Conservation (phyloP, 257 asterid genomes). For the Nemophila menziesii region DNA sequence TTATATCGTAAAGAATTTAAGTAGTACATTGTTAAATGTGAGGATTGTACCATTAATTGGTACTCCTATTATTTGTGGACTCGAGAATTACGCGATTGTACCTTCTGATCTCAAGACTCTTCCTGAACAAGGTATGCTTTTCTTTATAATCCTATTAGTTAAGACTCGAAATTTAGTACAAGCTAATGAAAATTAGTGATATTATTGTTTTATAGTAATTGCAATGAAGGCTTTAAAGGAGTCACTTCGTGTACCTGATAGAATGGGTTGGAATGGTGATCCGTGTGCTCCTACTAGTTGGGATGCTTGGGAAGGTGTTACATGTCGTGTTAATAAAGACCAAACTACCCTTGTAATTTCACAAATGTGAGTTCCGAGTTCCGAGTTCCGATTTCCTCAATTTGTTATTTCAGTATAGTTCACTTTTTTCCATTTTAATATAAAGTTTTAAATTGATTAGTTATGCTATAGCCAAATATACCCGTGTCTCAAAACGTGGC, state of each 20-base stretch:
- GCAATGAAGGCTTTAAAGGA: slow-evolving; percentile 86
- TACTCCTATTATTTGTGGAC: slow-evolving; percentile 69
- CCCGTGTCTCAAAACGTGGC: too few species aligned
- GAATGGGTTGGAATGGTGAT: slow-evolving; percentile 99
- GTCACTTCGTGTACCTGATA: slow-evolving; percentile 83
- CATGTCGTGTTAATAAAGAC: slow-evolving; percentile 52
- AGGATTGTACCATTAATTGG: slow-evolving; percentile 66
- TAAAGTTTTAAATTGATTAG: too few species aligned
- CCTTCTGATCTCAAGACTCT: slow-evolving; percentile 67
- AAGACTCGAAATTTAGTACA: background rate
- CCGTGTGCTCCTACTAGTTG: slow-evolving; percentile 98
- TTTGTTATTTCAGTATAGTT: too few species aligned
- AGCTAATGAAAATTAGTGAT: too few species aligned
- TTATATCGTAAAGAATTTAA: slow-evolving; percentile 74
- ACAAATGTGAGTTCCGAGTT: slow-evolving; percentile 86
- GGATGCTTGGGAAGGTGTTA: slow-evolving; percentile 99
- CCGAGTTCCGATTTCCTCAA: too few species aligned
- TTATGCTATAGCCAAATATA: too few species aligned
- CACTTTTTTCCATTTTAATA: too few species aligned
- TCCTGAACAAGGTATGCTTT: slow-evolving; percentile 70
- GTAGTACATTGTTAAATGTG: slow-evolving; percentile 41
- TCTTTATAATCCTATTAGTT: background rate
- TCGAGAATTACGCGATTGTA: slow-evolving; percentile 88
- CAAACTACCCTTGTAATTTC: slow-evolving; percentile 62
- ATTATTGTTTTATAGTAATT: slow-evolving; percentile 56